A percentile compares a stretch with the other conserved stretches of the same genome.
Evolutionary conservation across 495 filamentous ascomycete genomes (phyloP).

Genomic region (Choiromyces venosus): DNA sequence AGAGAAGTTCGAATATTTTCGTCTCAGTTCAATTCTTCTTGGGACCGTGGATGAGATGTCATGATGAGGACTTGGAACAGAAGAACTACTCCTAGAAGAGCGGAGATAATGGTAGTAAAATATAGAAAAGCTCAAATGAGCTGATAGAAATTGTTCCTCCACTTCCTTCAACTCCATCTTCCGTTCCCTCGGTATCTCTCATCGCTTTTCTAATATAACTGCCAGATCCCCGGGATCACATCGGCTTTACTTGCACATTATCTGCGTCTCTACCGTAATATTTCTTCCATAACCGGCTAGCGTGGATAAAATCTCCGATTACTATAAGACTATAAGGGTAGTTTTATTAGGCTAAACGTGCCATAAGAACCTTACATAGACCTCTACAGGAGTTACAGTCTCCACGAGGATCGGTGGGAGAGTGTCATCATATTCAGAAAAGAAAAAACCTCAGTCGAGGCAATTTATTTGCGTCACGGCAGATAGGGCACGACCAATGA

Average conservation of each 20-base stretch:
- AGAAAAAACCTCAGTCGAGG: background rate
- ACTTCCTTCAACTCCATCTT: background rate
- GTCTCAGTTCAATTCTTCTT: background rate
- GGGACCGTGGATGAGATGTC: background rate
- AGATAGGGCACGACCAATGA: background rate
- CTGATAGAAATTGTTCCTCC: background rate
- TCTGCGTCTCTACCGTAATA: background rate
- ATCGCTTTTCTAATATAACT: background rate
- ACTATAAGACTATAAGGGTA: background rate
- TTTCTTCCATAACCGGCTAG: conserved; percentile 9
- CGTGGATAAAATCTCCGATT: background rate
- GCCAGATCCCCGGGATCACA: background rate
- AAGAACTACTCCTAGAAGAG: background rate
- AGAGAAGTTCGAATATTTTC: background rate
- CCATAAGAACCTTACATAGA: background rate
- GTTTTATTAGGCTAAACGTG: background rate
- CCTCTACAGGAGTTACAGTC: background rate
- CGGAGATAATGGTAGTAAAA: background rate
- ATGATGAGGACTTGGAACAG: background rate
- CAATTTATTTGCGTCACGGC: background rate
- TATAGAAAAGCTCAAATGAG: background rate
- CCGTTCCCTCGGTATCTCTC: background rate
- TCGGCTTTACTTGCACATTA: background rate
- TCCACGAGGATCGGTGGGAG: background rate
- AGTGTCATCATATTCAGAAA: background rate